Conservation (phyloP, 2,329 filamentous ascomycete species). For the Curvularia sp. region DNA sequence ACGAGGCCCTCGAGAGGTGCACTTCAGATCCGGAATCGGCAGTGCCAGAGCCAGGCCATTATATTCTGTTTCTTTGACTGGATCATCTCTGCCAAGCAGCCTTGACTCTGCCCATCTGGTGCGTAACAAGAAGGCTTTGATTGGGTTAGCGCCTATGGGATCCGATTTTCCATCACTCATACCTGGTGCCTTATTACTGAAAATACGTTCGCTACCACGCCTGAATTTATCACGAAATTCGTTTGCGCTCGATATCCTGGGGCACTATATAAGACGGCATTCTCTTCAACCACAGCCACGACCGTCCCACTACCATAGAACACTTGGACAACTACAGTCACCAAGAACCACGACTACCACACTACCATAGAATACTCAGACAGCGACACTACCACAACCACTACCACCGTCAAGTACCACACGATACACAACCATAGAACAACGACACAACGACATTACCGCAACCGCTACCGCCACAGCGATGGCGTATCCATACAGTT, state of each 20-base stretch:
- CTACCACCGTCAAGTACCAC: not conserved
- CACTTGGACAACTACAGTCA: not conserved
- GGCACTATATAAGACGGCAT: constrained; percentile 7
- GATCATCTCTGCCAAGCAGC: not conserved
- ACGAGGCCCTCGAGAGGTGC: constrained; percentile 1
- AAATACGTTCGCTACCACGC: not conserved
- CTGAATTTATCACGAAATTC: not conserved
- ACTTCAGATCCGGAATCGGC: not conserved
- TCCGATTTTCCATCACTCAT: not conserved
- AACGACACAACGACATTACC: not conserved
- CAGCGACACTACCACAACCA: not conserved
- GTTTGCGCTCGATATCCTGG: not conserved
- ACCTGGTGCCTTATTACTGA: not conserved
- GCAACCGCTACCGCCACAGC: not conserved
- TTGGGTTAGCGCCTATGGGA: not conserved
- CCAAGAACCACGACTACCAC: not conserved
- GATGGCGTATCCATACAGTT: constrained; percentile 1
- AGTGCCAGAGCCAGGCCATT: not conserved
- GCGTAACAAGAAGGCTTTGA: not conserved
- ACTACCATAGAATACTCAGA: not conserved
- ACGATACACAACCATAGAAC: not conserved
- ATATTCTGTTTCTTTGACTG: not conserved
- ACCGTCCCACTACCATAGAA: not conserved
- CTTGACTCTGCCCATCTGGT: not conserved
- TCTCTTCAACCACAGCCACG: not conserved